phyloP scores from a whole-genome alignment of 139 green algal genomes.

The Ettlia oleoabundans region DNA sequence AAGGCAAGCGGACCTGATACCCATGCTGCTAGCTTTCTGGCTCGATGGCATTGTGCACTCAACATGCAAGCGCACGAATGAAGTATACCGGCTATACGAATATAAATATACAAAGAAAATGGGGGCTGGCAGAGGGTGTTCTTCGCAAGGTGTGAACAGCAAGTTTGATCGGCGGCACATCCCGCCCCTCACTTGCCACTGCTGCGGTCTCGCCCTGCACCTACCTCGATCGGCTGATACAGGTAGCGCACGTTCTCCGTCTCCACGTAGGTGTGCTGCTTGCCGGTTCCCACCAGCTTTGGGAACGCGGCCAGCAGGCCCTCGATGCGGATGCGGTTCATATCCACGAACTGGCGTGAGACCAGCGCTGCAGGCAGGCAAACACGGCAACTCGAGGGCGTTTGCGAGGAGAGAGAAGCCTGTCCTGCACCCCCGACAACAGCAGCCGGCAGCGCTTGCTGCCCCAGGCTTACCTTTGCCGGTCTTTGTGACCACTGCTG shows the following conservation, averaged over 20 bases:
- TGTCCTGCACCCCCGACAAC: background rate
- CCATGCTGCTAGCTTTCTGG: too few species aligned
- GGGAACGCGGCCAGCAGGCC: slow-evolving; percentile 98
- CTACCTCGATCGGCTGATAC: slow-evolving; percentile 98
- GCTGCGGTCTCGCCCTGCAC: too few species aligned
- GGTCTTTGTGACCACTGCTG: slow-evolving; percentile 88
- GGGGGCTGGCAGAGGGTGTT: background rate
- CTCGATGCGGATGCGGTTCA: slow-evolving; percentile 98
- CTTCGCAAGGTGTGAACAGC: background rate
- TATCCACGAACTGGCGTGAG: slow-evolving; percentile 97
- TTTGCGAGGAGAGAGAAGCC: background rate
- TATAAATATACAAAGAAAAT: too few species aligned
- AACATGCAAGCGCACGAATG: slow-evolving; percentile 8
- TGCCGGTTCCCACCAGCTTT: slow-evolving; percentile 94
- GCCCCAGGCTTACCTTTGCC: slow-evolving; percentile 82
- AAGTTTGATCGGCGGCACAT: too few species aligned
- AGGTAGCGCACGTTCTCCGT: slow-evolving; percentile 99
- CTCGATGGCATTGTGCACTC: background rate
- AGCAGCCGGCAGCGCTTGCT: background rate
- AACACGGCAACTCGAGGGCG: background rate
- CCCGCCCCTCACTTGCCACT: too few species aligned
- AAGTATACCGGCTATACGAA: too few species aligned
- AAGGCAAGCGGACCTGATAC: too few species aligned
- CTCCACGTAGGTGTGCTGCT: slow-evolving; percentile 99
- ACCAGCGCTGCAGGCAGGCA: slow-evolving; percentile 86